Percentiles rank a stretch among this genome's conserved stretches.
Conservation (phyloP, 495 filamentous ascomycete species). For the Neurospora discreta region DNA sequence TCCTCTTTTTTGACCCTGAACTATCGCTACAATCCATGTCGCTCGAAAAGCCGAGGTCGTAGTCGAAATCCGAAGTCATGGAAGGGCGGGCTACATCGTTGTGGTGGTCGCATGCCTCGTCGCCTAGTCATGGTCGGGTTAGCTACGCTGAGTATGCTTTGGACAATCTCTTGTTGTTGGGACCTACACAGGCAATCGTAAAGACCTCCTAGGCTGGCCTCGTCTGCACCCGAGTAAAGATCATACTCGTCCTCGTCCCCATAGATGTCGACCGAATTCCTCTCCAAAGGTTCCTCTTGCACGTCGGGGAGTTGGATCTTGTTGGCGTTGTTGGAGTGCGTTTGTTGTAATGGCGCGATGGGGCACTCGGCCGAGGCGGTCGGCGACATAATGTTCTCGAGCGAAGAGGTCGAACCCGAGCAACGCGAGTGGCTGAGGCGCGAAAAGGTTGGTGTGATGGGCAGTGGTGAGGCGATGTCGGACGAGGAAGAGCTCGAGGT, state of each 20-base stretch:
- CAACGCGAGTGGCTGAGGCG: slow-evolving; percentile 43
- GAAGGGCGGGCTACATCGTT: slow-evolving; percentile 24
- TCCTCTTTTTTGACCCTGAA: slow-evolving; percentile 42
- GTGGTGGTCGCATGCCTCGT: slow-evolving; percentile 33
- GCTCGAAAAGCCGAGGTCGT: slow-evolving; percentile 50
- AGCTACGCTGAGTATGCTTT: background rate
- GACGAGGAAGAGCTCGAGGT: slow-evolving; percentile 41
- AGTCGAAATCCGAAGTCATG: slow-evolving; percentile 32
- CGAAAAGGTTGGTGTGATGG: slow-evolving; percentile 51
- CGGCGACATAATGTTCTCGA: slow-evolving; percentile 30
- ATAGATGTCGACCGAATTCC: slow-evolving; percentile 46
- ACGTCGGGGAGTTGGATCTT: slow-evolving; percentile 43
- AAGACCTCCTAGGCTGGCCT: slow-evolving; percentile 11
- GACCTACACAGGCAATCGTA: slow-evolving; percentile 45
- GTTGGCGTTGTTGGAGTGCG: slow-evolving; percentile 26
- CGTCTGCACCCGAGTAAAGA: slow-evolving; percentile 5
- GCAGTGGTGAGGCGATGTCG: slow-evolving; percentile 47
- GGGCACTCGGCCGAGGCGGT: slow-evolving; percentile 27
- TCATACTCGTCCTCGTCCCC: slow-evolving; percentile 23
- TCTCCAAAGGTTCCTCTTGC: slow-evolving; percentile 42
- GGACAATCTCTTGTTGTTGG: background rate
- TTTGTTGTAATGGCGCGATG: slow-evolving; percentile 31
- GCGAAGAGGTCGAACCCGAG: slow-evolving; percentile 41
- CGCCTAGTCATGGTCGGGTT: slow-evolving; percentile 18
- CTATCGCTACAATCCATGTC: slow-evolving; percentile 46